Conservation (phyloP, 768 basidiomycete genomes). For the Dacryopinax primogenitus region DNA sequence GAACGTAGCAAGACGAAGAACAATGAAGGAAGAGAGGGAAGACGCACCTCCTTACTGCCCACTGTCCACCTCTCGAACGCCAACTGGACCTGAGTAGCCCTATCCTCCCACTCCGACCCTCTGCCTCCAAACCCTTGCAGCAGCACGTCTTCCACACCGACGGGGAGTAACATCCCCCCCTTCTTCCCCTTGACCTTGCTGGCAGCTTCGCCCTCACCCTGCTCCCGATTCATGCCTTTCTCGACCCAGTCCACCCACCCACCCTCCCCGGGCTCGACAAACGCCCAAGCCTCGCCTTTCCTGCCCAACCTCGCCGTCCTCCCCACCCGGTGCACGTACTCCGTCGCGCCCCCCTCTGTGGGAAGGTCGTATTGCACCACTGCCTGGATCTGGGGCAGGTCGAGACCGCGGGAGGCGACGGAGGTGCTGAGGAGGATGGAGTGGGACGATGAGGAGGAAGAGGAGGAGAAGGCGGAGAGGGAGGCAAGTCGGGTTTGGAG, state of each 20-base stretch:
- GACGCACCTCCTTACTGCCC: constrained; percentile 49
- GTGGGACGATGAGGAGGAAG: constrained; percentile 28
- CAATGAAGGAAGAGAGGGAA: constrained; percentile 8
- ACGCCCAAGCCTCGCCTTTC: constrained; percentile 90
- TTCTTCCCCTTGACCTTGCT: constrained; percentile 19
- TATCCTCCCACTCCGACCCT: constrained; percentile 63
- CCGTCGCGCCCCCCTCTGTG: constrained; percentile 89
- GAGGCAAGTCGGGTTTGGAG: constrained; percentile 67
- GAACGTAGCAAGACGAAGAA: constrained; percentile 9
- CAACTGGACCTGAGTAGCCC: constrained; percentile 92
- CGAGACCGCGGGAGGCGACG: constrained; percentile 95
- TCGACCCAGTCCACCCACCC: constrained; percentile 89
- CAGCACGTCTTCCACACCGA: constrained; percentile 58
- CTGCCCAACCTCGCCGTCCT: constrained; percentile 93
- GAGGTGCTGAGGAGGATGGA: constrained; percentile 89
- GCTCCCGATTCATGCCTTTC: too few species aligned
- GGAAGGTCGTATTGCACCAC: constrained; percentile 96
- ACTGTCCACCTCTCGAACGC: constrained; percentile 92
- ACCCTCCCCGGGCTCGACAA: constrained; percentile 74
- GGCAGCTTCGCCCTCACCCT: constrained; percentile 65
- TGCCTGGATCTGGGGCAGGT: constrained; percentile 83
- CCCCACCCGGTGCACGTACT: constrained; percentile 94
- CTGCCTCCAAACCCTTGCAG: constrained; percentile 76
- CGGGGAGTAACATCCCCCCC: constrained; percentile 40
- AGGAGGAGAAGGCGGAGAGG: constrained; percentile 64